A percentile compares a stretch with the other conserved stretches of the same genome.
Conservation (phyloP, 164 flowering plant genomes). For the Buxus sempervirens region DNA sequence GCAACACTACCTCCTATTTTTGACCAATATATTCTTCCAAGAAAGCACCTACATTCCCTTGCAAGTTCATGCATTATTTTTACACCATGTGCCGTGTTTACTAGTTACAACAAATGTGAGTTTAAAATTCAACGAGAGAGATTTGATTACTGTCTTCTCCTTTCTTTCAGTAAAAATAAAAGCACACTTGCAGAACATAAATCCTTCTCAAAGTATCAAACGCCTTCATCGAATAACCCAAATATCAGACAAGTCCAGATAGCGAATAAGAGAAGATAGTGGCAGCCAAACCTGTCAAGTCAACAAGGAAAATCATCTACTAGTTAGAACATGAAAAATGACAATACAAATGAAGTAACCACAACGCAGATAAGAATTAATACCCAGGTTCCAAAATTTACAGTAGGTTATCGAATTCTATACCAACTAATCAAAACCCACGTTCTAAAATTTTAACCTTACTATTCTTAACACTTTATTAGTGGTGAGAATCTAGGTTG, state of each 20-base stretch:
- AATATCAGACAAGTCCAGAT: background rate
- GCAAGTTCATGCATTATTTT: background rate
- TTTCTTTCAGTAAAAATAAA: slow-evolving; percentile 3
- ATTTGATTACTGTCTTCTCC: background rate
- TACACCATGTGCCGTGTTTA: background rate
- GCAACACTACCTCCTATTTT: background rate
- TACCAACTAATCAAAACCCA: too few species aligned
- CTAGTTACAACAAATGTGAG: background rate
- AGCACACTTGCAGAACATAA: background rate
- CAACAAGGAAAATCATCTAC: background rate
- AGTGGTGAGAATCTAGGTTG: background rate
- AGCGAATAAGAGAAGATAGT: background rate
- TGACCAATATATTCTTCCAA: background rate
- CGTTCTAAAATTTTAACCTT: too few species aligned
- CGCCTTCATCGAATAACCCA: background rate
- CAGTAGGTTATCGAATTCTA: too few species aligned
- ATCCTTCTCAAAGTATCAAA: background rate
- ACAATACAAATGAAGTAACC: too few species aligned
- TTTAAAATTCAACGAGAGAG: background rate
- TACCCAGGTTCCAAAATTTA: too few species aligned
- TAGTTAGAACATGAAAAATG: too few species aligned
- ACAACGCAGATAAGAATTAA: too few species aligned
- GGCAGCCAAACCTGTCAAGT: background rate
- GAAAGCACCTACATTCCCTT: background rate
- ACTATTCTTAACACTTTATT: too few species aligned